These are phyloP conservation scores for Ambrosiella beaveri DNA, from an alignment of 2,329 filamentous ascomycete species.

Conservation along the genomic window DNA sequence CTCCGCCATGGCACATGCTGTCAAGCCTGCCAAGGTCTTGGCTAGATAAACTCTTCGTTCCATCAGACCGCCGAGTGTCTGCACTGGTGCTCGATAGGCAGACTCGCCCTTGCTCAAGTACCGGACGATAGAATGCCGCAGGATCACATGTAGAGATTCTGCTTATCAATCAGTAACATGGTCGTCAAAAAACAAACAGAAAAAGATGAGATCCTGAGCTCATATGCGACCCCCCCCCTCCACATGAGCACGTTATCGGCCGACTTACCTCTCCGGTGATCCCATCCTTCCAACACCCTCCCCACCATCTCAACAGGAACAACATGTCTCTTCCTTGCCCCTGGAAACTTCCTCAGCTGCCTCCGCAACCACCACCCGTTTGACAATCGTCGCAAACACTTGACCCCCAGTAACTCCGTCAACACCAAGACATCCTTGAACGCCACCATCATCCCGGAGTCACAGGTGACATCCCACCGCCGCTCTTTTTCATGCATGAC, in stretches of 20 bases:
- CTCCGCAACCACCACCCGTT: constrained; percentile 5
- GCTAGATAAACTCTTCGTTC: constrained; percentile 1
- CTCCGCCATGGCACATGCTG: constrained; percentile 1
- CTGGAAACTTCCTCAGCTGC: constrained; percentile 7
- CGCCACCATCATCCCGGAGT: constrained; percentile 14
- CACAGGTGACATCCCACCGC: constrained; percentile 8
- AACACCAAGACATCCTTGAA: constrained; percentile 17
- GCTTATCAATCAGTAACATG: neutral
- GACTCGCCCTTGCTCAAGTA: constrained; percentile 2
- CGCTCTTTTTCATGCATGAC: constrained; percentile 16
- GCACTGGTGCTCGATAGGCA: constrained; percentile 1
- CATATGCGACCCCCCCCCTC: neutral
- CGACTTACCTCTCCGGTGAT: neutral
- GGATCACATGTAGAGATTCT: neutral
- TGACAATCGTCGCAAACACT: constrained; percentile 1
- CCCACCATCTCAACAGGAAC: constrained; percentile 6
- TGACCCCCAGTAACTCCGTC: neutral
- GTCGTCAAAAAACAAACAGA: neutral
- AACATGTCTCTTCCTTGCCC: constrained; percentile 2
- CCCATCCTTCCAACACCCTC: constrained; percentile 4
- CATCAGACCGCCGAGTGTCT: constrained; percentile 7
- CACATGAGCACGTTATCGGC: neutral
- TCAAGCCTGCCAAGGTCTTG: neutral
- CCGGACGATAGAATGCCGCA: constrained; percentile 4
- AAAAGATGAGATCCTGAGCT: no score